Evolutionary conservation across 179 eudicot species (phyloP), one percentile per base, ranked within the genome.

Genomic region (Kewa caespitosa): DNA sequence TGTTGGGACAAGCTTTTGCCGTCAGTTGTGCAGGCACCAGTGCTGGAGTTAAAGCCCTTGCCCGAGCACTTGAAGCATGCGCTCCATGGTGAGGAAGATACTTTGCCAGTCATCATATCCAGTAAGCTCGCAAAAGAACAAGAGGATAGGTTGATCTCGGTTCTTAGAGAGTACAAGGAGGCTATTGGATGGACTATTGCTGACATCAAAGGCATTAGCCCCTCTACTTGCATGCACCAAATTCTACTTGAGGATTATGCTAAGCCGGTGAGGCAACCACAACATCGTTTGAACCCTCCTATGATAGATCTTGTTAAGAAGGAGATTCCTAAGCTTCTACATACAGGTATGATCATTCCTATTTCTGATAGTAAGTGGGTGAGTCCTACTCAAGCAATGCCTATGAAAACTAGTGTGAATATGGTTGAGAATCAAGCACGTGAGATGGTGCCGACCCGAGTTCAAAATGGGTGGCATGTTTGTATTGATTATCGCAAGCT

Each of bases 131-230:
- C 33, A 54, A 3, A 54, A 37, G 27, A 48, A 55, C 32, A n/a
- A n/a, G n/a, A n/a, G n/a, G n/a, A n/a, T n/a, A n/a, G n/a, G n/a
- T n/a, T n/a, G n/a, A n/a, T n/a, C 48, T 33, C 31, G 57, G 36
- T 11, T n/a, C n/a, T n/a, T n/a, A n/a, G n/a, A n/a, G n/a, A n/a
- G n/a, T n/a, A n/a, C n/a, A n/a, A n/a, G n/a, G 23, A 42, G 1
- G 46, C 75, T 2, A 33, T 72, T 20, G 75, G 65, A 23, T 72
- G 65, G 65, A 72, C 65, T 2, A 54, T 72, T n/a, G n/a, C n/a
- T n/a, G n/a, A n/a, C n/a, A n/a, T n/a, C n/a, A n/a, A n/a, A n/a
- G n/a, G n/a, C n/a, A n/a, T n/a, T n/a, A n/a, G n/a, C n/a, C n/a
- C n/a, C n/a, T n/a, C n/a, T n/a, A n/a, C n/a, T n/a, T n/a, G n/a